These are phyloP conservation scores for Zanthoxylum bungeanum DNA, from an alignment of 345 rosid genomes.

Conservation along the genomic window DNA sequence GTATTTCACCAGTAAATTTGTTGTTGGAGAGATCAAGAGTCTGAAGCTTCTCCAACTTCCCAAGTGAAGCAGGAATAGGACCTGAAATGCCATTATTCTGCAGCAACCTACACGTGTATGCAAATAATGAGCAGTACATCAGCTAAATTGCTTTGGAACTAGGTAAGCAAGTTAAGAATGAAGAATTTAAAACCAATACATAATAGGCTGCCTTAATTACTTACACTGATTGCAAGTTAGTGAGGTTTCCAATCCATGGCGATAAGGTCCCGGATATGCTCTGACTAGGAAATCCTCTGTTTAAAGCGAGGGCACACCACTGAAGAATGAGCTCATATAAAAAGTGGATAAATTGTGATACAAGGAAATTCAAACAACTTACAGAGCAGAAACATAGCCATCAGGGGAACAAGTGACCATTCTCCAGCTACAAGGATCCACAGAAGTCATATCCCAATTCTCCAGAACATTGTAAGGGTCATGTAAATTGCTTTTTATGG, in stretches of 20 bases:
- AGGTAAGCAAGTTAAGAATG: neutral
- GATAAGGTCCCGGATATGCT: slow-evolving; percentile 91
- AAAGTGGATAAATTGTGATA: neutral
- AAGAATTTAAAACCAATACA: neutral
- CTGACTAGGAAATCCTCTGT: slow-evolving; percentile 95
- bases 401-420: slow-evolving; percentile 87
- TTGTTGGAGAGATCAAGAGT: slow-evolving; percentile 97
- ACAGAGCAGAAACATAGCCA: slow-evolving; percentile 88
- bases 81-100: slow-evolving; percentile 93
- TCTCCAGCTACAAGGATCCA: slow-evolving; percentile 99
- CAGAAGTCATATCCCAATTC: slow-evolving; percentile 94
- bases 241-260: slow-evolving; percentile 81
- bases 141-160: neutral
- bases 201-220: slow-evolving; percentile 28
- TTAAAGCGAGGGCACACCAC: slow-evolving; percentile 11
- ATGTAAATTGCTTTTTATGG: slow-evolving; percentile 67
- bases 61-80: slow-evolving; percentile 71
- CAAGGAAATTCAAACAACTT: slow-evolving; percentile 33
- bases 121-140: slow-evolving; percentile 4
- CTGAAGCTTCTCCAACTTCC: slow-evolving; percentile 81
- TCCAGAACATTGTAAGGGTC: slow-evolving; percentile 94
- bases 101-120: slow-evolving; percentile 60
- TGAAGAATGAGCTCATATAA: neutral
- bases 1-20: slow-evolving; percentile 69
- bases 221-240: slow-evolving; percentile 83